Percentiles rank a stretch among this genome's conserved stretches.
phyloP scores from a whole-genome alignment of 148 eudicot species.

The Spergularia marina region DNA sequence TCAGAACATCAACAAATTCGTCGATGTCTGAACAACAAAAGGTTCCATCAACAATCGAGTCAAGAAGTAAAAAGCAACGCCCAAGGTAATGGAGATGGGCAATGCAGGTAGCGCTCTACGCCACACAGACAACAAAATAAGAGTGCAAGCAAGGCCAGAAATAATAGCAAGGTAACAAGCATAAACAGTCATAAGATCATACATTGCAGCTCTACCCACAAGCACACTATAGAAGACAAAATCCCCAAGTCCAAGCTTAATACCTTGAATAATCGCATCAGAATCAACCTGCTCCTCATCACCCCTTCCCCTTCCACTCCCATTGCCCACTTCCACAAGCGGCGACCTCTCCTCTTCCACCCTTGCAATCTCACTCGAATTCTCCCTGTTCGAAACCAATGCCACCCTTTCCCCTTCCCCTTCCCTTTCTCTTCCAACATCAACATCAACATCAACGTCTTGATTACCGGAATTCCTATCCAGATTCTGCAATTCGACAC shows the following conservation, averaged over 20 bases:
- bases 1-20: constrained; percentile 88
- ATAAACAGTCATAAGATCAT: constrained; percentile 96
- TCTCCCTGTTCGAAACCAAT: constrained; percentile 41
- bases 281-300: constrained; percentile 21
- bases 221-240: constrained; percentile 93
- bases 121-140: constrained; percentile 72
- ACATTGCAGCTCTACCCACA: constrained; percentile 99
- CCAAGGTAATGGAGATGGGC: constrained; percentile 83
- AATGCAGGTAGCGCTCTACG: constrained; percentile 91
- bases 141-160: constrained; percentile 89
- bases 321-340: constrained; percentile 33
- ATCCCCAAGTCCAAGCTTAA: constrained; percentile 91
- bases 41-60: constrained; percentile 95
- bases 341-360: constrained; percentile 44
- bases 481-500: constrained; percentile 51
- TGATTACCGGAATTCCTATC: constrained; percentile 1
- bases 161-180: constrained; percentile 98
- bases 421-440: constrained; percentile 25
- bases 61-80: constrained; percentile 83
- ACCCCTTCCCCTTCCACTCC: constrained; percentile 19
- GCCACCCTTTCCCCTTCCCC: constrained; percentile 5
- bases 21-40: constrained; percentile 79
- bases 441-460: constrained; percentile 10
- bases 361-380: constrained; percentile 29
- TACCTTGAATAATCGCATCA: constrained; percentile 41